Base-by-base conservation (phyloP, 2,329 filamentous ascomycete species). In the Alternaria gansuensis region DNA sequence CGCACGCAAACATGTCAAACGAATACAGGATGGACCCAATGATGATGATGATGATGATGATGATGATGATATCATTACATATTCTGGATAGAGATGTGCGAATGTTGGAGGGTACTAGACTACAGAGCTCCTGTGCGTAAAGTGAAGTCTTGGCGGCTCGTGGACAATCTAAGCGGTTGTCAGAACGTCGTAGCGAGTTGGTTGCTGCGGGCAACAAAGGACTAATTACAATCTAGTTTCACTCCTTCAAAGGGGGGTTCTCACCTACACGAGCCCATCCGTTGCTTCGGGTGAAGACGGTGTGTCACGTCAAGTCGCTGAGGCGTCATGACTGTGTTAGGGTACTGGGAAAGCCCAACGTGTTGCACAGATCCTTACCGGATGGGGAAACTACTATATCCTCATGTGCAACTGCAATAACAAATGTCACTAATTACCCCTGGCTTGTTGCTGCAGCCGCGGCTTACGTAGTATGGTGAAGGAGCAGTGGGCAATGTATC, bases 71-170 rank as follows among this genome's bases (percentile, higher is more conserved):
- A 46, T 41, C 49, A 52, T 21, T 5, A 53, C 17, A 24, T 41
- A 40, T 46, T 21, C 23, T 45, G 37, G 29, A 29, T 9, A 40
- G 41, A 26, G 11, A n/a, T 28, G 23, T 6, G 7, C 21, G 10
- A 23, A 6, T 21, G 50, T 26, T 24, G 39, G 21, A 14, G 39
- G 17, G 39, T 21, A 41, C 11, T 51, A 17, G 9, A 36, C 26
- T 9, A 31, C 17, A 17, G 40, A 26, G 40, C 29, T 39, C n/a
- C 13, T 23, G 29, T 36, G 2, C 44, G 31, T 23, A 23, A 29
- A 29, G 46, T 41, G 51, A 46, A 53, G 23, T 36, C 56, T 55
- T 62, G 59, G 56, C 56, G 45, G 29, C 21, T 34, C 14, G 44
- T 44, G 43, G 29, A 33, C 28, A 31, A 29, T 33, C 56, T 62